Evolutionary conservation across 352 stramenopile species (phyloP).

Genomic region (Bremia lactucae): DNA sequence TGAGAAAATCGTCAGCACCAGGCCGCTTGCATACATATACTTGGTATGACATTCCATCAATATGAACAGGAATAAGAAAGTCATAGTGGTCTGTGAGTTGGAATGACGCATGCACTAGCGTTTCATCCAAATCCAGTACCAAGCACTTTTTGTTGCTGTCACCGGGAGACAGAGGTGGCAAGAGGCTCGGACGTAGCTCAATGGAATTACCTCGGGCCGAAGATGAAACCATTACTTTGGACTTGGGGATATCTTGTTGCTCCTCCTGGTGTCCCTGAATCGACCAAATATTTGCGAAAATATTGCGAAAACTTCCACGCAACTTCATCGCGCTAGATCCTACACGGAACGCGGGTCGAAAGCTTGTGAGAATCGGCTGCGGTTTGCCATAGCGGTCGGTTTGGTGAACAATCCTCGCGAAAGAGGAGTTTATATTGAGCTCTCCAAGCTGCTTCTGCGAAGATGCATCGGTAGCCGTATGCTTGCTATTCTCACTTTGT

Average conservation of each 20-base stretch:
- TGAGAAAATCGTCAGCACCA: slow-evolving; percentile 93
- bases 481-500: too few species aligned
- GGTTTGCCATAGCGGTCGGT: slow-evolving; percentile 53
- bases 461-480: too few species aligned
- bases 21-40: slow-evolving; percentile 89
- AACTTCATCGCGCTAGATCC: slow-evolving; percentile 16
- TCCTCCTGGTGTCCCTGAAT: slow-evolving; percentile 13
- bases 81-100: slow-evolving; percentile 87
- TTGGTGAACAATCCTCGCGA: slow-evolving; percentile 61
- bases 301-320: slow-evolving; percentile 45
- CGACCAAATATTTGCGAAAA: slow-evolving; percentile 65
- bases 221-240: slow-evolving; percentile 10
- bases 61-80: slow-evolving; percentile 96
- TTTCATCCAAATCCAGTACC: slow-evolving; percentile 96
- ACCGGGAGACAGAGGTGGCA: slow-evolving; percentile 26
- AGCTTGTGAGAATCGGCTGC: slow-evolving; percentile 15
- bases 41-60: slow-evolving; percentile 80
- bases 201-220: slow-evolving; percentile 19
- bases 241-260: too few species aligned
- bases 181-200: slow-evolving; percentile 49
- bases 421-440: slow-evolving; percentile 25
- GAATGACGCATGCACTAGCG: slow-evolving; percentile 96
- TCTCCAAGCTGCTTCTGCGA: slow-evolving; percentile 32
- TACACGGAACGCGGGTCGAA: slow-evolving; percentile 16
- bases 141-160: slow-evolving; percentile 83